phyloP scores from a whole-genome alignment of 441 rosid species.

The Iberis amara region DNA sequence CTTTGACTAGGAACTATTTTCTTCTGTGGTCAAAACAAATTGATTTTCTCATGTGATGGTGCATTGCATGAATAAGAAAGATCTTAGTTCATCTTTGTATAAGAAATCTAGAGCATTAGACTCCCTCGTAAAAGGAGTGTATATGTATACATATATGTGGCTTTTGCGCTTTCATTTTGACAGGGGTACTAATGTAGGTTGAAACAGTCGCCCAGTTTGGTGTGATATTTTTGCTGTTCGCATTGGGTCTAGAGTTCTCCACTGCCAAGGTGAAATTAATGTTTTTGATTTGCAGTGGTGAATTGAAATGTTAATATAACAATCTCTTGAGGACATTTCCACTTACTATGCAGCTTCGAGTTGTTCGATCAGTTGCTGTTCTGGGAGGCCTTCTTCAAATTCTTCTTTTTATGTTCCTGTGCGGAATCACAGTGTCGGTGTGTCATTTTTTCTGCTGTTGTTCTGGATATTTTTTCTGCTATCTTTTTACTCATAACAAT shows the following conservation, averaged over 20 bases:
- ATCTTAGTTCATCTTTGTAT: neutral
- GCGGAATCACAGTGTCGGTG: constrained; percentile 77
- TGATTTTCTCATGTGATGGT: too few relatives aligned
- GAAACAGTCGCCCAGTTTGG: constrained; percentile 98
- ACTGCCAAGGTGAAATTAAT: constrained; percentile 59
- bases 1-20: too few relatives aligned
- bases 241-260: constrained; percentile 90
- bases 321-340: constrained; percentile 15
- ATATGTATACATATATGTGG: neutral
- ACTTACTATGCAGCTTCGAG: constrained; percentile 59
- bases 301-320: constrained; percentile 9
- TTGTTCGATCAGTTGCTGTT: constrained; percentile 92
- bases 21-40: too few relatives aligned
- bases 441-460: constrained; percentile 16
- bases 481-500: neutral
- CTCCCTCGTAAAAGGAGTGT: constrained; percentile 4
- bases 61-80: too few relatives aligned
- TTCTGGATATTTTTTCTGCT: neutral
- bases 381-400: constrained; percentile 26
- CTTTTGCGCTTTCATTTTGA: constrained; percentile 18
- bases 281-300: constrained; percentile 3
- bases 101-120: constrained; percentile 6
- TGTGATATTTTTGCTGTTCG: constrained; percentile 87
- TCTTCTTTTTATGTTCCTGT: constrained; percentile 81
- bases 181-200: constrained; percentile 41